Evolutionary conservation across 345 rosid species (phyloP).

Genomic region (Salix brachista): DNA sequence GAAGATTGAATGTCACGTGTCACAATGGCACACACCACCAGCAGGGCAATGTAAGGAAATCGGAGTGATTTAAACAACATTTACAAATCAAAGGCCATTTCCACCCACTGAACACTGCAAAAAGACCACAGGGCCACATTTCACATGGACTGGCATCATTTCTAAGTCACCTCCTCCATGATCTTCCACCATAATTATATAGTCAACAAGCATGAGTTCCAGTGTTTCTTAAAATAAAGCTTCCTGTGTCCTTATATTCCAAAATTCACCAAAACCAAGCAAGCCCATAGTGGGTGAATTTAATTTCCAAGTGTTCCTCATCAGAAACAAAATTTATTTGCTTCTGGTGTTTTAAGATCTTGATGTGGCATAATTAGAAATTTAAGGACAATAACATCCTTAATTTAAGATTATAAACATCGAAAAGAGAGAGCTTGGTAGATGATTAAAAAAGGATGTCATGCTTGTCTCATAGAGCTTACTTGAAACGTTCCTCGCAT

Average conservation of each 20-base stretch:
- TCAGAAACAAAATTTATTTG: not conserved
- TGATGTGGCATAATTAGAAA: not conserved
- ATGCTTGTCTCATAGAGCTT: conserved; percentile 22
- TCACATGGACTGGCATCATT: not conserved
- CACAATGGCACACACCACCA: not conserved
- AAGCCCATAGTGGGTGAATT: not conserved
- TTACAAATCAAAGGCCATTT: conserved; percentile 6
- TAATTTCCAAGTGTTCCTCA: not conserved
- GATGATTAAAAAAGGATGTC: not conserved
- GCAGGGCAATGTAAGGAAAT: not conserved
- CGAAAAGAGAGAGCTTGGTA: not conserved
- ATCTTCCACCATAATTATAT: not conserved
- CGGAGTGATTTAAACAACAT: not conserved
- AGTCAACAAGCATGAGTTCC: not conserved
- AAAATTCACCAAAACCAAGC: not conserved
- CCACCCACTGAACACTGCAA: not conserved
- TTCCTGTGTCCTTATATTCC: not conserved
- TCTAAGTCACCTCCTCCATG: not conserved
- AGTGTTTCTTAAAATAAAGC: not conserved
- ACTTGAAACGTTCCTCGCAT: conserved; percentile 91
- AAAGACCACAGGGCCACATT: not conserved
- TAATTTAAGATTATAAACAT: not conserved
- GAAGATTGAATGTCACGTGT: not conserved
- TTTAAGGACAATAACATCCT: not conserved
- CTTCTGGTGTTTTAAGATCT: not conserved